These are phyloP conservation scores for Fonsecaea pedrosoi DNA, from an alignment of 2,329 filamentous ascomycete genomes.

Conservation along the genomic window DNA sequence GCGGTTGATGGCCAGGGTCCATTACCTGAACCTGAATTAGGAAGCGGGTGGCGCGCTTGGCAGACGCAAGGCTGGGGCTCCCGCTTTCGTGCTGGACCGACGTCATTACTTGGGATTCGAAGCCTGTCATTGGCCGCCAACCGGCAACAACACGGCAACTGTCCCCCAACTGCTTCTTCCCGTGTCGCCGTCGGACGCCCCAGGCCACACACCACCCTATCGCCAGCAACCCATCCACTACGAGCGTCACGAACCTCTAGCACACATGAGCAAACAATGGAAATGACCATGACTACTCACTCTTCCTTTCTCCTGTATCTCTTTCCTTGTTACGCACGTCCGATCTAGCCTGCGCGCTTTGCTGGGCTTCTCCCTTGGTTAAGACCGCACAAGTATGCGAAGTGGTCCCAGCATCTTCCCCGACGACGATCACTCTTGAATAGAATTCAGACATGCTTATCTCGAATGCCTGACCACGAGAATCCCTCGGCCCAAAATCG, in stretches of 20 bases:
- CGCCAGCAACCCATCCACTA: not conserved
- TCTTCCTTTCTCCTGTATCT: not conserved
- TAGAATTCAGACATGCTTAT: slow-evolving; percentile 11
- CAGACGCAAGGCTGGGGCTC: slow-evolving; percentile 33
- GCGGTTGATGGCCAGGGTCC: not conserved
- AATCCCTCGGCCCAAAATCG: slow-evolving; percentile 8
- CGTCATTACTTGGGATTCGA: slow-evolving; percentile 9
- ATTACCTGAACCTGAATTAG: slow-evolving; percentile 8
- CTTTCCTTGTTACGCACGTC: not conserved
- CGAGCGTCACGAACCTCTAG: not conserved
- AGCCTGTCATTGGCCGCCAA: not conserved
- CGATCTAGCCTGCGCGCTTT: not conserved
- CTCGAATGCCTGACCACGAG: not conserved
- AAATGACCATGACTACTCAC: not conserved
- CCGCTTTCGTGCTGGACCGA: slow-evolving; percentile 10
- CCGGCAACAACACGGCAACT: not conserved
- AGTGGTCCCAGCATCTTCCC: not conserved
- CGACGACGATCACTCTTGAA: slow-evolving; percentile 7
- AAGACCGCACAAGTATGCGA: not conserved
- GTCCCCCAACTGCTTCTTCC: not conserved
- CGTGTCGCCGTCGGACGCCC: not conserved
- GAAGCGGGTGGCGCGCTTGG: slow-evolving; percentile 27
- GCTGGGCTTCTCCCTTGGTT: not conserved
- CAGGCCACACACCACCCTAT: not conserved
- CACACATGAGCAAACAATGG: not conserved